Conservation (phyloP, 495 filamentous ascomycete genomes). For the Penicillium manginii region DNA sequence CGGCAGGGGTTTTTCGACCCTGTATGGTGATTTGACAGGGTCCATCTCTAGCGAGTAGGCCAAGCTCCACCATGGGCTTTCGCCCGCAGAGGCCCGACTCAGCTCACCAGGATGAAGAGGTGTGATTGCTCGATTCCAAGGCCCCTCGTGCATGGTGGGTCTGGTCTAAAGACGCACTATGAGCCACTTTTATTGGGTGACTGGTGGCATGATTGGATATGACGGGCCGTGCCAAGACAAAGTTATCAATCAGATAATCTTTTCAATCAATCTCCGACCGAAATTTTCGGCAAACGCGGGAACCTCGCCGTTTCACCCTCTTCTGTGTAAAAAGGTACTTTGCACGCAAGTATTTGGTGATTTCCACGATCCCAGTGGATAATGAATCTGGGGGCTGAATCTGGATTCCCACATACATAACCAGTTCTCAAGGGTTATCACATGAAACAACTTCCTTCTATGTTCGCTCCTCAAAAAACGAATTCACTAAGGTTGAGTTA, state of each 20-base stretch:
- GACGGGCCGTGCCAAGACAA: not conserved
- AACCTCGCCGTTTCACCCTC: conserved; percentile 1
- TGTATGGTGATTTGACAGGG: not conserved
- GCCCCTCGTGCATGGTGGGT: conserved; percentile 5
- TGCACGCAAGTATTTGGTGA: not conserved
- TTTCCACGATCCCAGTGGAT: not conserved
- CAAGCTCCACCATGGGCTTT: conserved; percentile 6
- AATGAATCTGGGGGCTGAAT: not conserved
- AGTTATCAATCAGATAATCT: conserved; percentile 9
- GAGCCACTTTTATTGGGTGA: not conserved
- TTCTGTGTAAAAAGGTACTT: not conserved
- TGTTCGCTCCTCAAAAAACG: too few species aligned
- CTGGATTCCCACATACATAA: too few species aligned
- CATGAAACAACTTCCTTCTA: too few species aligned
- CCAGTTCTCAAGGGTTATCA: too few species aligned
- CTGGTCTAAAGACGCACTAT: not conserved
- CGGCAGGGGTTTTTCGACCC: conserved; percentile 12
- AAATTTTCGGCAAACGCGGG: conserved; percentile 7
- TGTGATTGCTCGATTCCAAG: conserved; percentile 7
- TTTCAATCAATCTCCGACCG: conserved; percentile 1
- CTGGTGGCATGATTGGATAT: not conserved
- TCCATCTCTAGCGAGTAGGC: conserved; percentile 1
- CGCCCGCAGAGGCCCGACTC: conserved; percentile 1
- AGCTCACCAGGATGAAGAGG: not conserved
- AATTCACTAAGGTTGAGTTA: too few species aligned